A percentile compares a stretch with the other conserved stretches of the same genome.
phyloP scores from a whole-genome alignment of 2,329 filamentous ascomycete species.

The Aspergillus sp. region DNA sequence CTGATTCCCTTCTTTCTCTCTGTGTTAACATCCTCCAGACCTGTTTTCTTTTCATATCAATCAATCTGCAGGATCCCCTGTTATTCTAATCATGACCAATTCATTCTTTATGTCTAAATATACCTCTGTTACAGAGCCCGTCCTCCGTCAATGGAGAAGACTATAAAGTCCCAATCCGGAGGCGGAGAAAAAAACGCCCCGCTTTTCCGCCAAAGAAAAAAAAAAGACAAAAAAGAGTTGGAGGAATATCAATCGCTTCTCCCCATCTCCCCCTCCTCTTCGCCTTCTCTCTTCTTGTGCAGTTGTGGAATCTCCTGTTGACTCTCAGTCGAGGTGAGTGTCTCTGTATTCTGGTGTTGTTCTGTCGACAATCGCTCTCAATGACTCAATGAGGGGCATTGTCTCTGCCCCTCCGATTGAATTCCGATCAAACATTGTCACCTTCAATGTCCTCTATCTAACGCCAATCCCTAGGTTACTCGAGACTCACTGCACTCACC shows the following conservation, averaged over 20 bases:
- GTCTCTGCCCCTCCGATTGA: background rate
- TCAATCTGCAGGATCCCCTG: too few relatives aligned
- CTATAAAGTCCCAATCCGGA: constrained; percentile 15
- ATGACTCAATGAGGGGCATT: background rate
- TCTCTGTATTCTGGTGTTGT: background rate
- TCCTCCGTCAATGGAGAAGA: background rate
- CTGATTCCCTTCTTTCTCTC: too few relatives aligned
- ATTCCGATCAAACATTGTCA: background rate
- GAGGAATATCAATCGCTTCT: background rate
- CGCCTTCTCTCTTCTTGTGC: background rate
- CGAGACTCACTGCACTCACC: constrained; percentile 17
- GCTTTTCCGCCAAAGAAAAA: constrained; percentile 14
- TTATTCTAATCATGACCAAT: too few relatives aligned
- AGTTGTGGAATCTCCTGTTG: constrained; percentile 11
- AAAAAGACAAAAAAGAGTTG: constrained; percentile 3
- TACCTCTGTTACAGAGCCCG: too few relatives aligned
- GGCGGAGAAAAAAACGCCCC: constrained; percentile 18
- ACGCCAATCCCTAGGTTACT: constrained; percentile 11
- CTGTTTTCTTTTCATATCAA: too few relatives aligned
- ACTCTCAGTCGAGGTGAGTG: constrained; percentile 19
- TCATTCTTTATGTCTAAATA: too few relatives aligned
- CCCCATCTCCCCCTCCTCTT: background rate
- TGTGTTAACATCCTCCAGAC: too few relatives aligned
- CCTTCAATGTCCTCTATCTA: background rate
- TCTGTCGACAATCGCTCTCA: background rate